Percentiles rank a stretch among this genome's conserved stretches.
Evolutionary conservation across 371 early-diverging fungal species (phyloP).

Genomic region (Ordospora colligata): DNA sequence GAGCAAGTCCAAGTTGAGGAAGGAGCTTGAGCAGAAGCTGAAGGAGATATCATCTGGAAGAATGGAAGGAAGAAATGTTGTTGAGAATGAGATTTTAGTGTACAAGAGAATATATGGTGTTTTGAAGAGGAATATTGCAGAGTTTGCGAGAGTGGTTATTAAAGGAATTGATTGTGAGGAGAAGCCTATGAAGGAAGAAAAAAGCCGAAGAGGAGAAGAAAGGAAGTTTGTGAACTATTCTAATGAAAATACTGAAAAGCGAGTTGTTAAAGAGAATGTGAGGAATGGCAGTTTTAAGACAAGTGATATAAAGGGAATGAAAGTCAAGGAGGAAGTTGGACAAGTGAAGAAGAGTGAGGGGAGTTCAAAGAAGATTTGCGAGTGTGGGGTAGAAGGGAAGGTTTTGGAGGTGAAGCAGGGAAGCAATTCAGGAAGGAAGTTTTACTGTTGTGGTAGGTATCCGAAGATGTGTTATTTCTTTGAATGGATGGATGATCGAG

Average conservation of each 20-base stretch:
- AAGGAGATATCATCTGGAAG: constrained; percentile 62
- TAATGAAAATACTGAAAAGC: neutral
- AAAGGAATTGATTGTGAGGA: constrained; percentile 11
- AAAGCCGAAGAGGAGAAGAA: neutral
- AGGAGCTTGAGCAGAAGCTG: constrained; percentile 64
- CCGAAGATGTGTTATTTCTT: constrained; percentile 58
- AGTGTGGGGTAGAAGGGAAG: constrained; percentile 62
- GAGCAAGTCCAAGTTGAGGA: constrained; percentile 55
- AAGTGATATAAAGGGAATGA: neutral
- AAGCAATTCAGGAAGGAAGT: constrained; percentile 64
- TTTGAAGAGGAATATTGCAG: constrained; percentile 65
- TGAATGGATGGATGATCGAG: constrained; percentile 38
- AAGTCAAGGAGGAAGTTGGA: neutral
- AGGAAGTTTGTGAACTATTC: neutral
- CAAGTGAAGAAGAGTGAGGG: neutral
- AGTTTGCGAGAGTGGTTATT: constrained; percentile 64
- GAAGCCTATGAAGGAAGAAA: neutral
- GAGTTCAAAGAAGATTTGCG: constrained; percentile 58
- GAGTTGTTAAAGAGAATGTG: neutral
- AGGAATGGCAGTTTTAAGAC: neutral
- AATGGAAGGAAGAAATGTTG: constrained; percentile 23
- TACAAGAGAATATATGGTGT: constrained; percentile 59
- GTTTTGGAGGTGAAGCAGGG: constrained; percentile 63
- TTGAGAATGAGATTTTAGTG: constrained; percentile 49
- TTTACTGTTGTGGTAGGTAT: constrained; percentile 61